Percentiles rank a stretch among this genome's conserved stretches.
Conservation (phyloP, 2,329 filamentous ascomycete genomes). For the Monosporascus cannonballus region DNA sequence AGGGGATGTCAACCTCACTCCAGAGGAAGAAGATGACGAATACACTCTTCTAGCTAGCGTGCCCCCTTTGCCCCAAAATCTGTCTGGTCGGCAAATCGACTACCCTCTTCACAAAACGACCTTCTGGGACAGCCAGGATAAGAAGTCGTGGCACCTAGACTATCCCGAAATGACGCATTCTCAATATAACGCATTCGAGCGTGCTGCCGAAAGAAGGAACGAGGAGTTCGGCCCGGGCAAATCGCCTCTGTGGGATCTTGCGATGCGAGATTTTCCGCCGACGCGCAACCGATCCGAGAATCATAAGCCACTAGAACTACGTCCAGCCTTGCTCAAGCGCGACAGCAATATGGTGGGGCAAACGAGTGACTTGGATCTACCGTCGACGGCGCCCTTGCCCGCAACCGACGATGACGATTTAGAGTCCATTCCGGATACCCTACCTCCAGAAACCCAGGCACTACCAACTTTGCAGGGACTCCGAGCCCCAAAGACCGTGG, state of each 20-base stretch:
- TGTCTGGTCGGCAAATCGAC: constrained; percentile 53
- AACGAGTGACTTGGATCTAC: constrained; percentile 19
- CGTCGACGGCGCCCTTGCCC: constrained; percentile 14
- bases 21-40: constrained; percentile 35
- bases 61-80: constrained; percentile 41
- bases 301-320: constrained; percentile 8
- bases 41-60: constrained; percentile 41
- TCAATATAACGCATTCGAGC: constrained; percentile 49
- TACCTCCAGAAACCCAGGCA: constrained; percentile 30
- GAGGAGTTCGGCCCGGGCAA: constrained; percentile 50
- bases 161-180: constrained; percentile 60
- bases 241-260: constrained; percentile 47
- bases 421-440: constrained; percentile 29
- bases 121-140: constrained; percentile 52
- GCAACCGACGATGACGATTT: constrained; percentile 15
- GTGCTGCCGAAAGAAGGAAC: constrained; percentile 41
- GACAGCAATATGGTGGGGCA: constrained; percentile 20
- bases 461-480: constrained; percentile 29
- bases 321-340: constrained; percentile 14
- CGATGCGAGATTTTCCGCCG: constrained; percentile 54
- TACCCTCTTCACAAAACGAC: constrained; percentile 47
- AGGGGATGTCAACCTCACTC: constrained; percentile 29
- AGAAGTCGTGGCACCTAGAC: constrained; percentile 51
- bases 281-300: constrained; percentile 18
- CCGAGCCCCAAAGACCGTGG: constrained; percentile 31